Base-by-base conservation (phyloP, 805 yeast genomes). In the Cyberlindnera subsufficiens region DNA sequence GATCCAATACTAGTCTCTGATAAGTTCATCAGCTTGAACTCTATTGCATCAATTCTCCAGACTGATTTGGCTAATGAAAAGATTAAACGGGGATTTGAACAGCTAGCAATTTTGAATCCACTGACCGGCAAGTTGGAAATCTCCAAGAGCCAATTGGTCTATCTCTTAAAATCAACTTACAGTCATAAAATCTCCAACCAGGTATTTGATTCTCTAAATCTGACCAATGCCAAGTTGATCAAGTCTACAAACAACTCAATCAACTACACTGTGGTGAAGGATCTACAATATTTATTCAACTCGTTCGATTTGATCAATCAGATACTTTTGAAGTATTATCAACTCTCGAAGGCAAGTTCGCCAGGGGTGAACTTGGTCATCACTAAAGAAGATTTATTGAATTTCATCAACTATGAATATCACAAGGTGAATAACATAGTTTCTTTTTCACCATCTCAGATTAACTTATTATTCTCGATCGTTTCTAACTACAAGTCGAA, bases 401-500 rank as follows among this genome's bases (percentile, higher is more conserved):
- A 54, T 22, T 60, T 67, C 36, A 43, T 68, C 35, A 65, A 60
- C 37, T 49, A 59, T 16, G 67, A 67, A 42, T 66, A 56, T 8
- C 64, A 67, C 38, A 68, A 67, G 45, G 65, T 67, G 8, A 68
- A 67, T 45, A 68, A 68, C 46, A 59, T 68, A 32, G 52, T 54
- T n/a, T 60, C 60, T 19, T 68, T 68, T 37, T 65, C 72, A 0
- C 71, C 71, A 1, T 61, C 69, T 3, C 72, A 68, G 45, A 66
- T 68, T 8, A 59, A 65, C 40, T 43, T 68, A 16, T 47, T 68
- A 39, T 68, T 68, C 47, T 50, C 51, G 27, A 44, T 50, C 30
- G 53, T 50, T 32, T 38, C 50, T 2, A 50, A 66, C 45, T 64
- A 63, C 22, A 66, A 66, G 49, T 40, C 52, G 32, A 53, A 53